These are phyloP conservation scores for Trichoderma oligosporum DNA, from an alignment of 2,329 filamentous ascomycete genomes.

Conservation along the genomic window DNA sequence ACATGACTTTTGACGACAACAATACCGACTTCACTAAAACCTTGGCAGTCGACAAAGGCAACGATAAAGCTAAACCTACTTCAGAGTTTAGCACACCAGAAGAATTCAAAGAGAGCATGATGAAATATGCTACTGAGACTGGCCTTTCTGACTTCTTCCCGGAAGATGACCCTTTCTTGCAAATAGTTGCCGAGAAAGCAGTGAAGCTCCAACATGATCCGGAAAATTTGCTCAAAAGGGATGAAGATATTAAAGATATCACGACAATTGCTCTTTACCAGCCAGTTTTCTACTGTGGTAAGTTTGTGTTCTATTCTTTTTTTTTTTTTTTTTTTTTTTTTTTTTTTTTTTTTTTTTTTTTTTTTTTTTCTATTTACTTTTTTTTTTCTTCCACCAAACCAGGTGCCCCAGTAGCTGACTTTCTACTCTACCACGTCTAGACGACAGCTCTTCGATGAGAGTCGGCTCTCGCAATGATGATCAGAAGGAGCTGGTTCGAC, in stretches of 20 bases:
- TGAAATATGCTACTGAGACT: neutral
- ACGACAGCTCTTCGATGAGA: conserved; percentile 17
- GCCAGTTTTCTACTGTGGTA: conserved; percentile 16
- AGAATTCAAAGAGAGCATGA: conserved; percentile 6
- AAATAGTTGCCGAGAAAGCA: neutral
- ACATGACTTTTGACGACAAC: neutral
- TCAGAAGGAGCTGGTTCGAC: neutral
- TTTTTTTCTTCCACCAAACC: too few species aligned
- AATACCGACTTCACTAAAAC: too few species aligned
- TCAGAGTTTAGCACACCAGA: neutral
- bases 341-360: too few species aligned
- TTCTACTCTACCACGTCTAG: too few species aligned
- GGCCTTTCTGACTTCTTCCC: neutral
- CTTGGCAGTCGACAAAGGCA: too few species aligned
- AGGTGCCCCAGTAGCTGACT: neutral
- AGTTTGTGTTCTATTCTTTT: too few species aligned
- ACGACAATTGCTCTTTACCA: conserved; percentile 6
- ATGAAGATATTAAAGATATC: neutral
- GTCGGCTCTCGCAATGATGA: neutral
- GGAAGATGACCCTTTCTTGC: neutral
- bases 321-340: too few species aligned
- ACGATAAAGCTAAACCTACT: neutral
- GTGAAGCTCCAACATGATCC: neutral
- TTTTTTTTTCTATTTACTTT: too few species aligned
- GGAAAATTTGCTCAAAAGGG: neutral